phyloP scores from a whole-genome alignment of 2,329 filamentous ascomycete species.

The Clonostachys chloroleuca region DNA sequence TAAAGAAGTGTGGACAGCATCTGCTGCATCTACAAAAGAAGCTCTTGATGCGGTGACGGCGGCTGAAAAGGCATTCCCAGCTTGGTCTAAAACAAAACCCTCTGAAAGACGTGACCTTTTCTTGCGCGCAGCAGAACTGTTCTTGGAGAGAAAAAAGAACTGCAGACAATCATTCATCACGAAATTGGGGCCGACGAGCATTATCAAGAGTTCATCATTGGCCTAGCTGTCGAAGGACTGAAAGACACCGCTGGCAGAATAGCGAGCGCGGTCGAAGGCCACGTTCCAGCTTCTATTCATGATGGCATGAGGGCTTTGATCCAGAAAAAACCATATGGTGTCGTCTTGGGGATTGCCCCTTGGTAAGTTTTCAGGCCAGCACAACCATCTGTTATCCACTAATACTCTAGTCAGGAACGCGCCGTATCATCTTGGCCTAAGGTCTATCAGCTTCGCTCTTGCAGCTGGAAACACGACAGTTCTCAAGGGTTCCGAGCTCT shows the following conservation, averaged over 20 bases:
- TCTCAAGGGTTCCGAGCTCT: constrained; percentile 66
- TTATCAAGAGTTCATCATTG: constrained; percentile 37
- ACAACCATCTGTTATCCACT: neutral
- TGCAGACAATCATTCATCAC: constrained; percentile 51
- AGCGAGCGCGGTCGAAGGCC: constrained; percentile 22
- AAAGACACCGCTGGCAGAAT: constrained; percentile 38
- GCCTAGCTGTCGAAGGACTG: constrained; percentile 26
- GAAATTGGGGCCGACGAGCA: constrained; percentile 35
- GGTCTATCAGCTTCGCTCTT: constrained; percentile 58
- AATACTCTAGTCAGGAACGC: constrained; percentile 41
- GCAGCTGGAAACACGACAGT: constrained; percentile 76
- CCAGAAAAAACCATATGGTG: constrained; percentile 72
- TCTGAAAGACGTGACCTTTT: constrained; percentile 63
- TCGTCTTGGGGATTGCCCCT: constrained; percentile 73
- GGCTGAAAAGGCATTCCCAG: constrained; percentile 63
- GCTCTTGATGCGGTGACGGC: constrained; percentile 46
- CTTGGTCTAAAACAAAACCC: constrained; percentile 63
- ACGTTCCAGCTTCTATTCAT: constrained; percentile 24
- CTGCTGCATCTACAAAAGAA: constrained; percentile 49
- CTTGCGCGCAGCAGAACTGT: constrained; percentile 61
- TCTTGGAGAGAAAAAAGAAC: constrained; percentile 57
- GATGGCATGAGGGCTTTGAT: constrained; percentile 50
- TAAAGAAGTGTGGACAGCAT: constrained; percentile 48
- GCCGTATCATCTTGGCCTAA: constrained; percentile 47
- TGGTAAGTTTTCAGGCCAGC: constrained; percentile 51